Conservation (phyloP, 2,329 filamentous ascomycete genomes). For the Epicoccum nigrum region DNA sequence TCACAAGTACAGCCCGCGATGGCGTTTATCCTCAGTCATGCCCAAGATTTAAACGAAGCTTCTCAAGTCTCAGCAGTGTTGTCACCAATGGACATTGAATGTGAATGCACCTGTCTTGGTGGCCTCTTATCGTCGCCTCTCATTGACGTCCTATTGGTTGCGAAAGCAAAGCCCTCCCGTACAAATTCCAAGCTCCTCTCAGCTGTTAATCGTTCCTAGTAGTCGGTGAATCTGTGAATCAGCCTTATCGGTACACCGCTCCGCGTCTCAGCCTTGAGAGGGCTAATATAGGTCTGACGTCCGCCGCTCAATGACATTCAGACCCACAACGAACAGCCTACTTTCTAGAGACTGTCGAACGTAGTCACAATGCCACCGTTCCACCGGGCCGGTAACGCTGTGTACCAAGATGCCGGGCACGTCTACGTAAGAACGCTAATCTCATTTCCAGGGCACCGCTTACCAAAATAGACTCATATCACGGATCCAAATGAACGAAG, state of each 20-base stretch:
- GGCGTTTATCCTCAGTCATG: conserved; percentile 25
- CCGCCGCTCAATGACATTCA: not conserved
- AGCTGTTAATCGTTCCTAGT: not conserved
- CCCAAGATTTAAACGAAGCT: conserved; percentile 15
- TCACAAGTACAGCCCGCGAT: conserved; percentile 17
- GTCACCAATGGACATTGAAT: conserved; percentile 21
- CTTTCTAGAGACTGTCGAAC: conserved; percentile 3
- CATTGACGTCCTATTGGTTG: not conserved
- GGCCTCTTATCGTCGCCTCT: not conserved
- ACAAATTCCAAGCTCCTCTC: not conserved
- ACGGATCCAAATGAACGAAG: conserved; percentile 44
- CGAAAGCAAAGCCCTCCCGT: not conserved
- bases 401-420: conserved; percentile 40
- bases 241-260: conserved; percentile 2
- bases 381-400: conserved; percentile 38
- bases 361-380: conserved; percentile 31
- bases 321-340: not conserved
- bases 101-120: conserved; percentile 14
- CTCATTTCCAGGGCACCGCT: not conserved
- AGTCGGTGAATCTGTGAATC: not conserved
- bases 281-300: conserved; percentile 4
- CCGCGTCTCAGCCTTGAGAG: conserved; percentile 4
- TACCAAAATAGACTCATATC: conserved; percentile 33
- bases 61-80: conserved; percentile 7
- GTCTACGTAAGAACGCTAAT: conserved; percentile 32